Evolutionary conservation across 1,284 basidiomycete genomes (phyloP).

Genomic region (Pseudomicrostroma phylloplanum): DNA sequence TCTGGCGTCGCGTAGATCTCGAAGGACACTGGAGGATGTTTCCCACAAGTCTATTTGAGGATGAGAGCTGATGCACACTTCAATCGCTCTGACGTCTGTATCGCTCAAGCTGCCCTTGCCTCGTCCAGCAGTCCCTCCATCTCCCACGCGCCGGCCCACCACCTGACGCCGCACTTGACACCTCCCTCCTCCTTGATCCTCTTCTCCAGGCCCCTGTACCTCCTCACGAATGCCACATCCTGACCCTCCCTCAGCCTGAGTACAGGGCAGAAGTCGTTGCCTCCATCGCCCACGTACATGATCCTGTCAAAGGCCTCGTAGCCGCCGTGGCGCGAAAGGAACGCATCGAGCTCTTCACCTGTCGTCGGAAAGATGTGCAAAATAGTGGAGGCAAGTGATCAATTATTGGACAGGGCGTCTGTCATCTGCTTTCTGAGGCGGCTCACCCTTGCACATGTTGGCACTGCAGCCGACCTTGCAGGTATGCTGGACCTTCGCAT

Average conservation of each 20-base stretch:
- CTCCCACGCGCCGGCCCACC: conserved; percentile 49
- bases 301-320: conserved; percentile 65
- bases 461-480: conserved; percentile 84
- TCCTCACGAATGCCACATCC: conserved; percentile 45
- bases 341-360: conserved; percentile 83
- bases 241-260: conserved; percentile 58
- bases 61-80: no score
- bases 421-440: neutral
- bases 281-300: conserved; percentile 87
- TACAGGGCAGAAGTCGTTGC: conserved; percentile 91
- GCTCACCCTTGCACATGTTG: conserved; percentile 94
- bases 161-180: conserved; percentile 37
- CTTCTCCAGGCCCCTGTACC: conserved; percentile 41
- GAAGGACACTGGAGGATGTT: no score
- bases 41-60: no score
- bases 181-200: conserved; percentile 37
- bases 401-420: neutral
- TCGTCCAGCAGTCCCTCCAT: conserved; percentile 13
- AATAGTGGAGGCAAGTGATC: neutral
- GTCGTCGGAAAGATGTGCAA: neutral
- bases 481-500: conserved; percentile 63
- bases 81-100: neutral
- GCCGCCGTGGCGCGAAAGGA: conserved; percentile 64
- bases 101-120: neutral
- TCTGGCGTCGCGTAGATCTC: no score